Percentiles rank a stretch among this genome's conserved stretches.
These are phyloP conservation scores for Cardamine chenopodiifolia DNA, from an alignment of 345 rosid species.

Conservation along the genomic window DNA sequence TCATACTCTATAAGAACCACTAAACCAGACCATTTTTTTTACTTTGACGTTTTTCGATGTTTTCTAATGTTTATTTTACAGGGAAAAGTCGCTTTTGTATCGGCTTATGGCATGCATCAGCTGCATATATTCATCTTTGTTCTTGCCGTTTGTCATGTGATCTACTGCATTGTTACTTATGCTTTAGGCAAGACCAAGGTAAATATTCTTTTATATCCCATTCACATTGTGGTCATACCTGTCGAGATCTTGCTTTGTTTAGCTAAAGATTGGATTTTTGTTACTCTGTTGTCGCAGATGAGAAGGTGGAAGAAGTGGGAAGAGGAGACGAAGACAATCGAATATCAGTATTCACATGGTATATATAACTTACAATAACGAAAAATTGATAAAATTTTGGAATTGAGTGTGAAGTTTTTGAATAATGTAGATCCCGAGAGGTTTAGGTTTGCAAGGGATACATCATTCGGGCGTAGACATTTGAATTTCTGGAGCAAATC, in stretches of 20 bases:
- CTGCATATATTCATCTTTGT: constrained; percentile 91
- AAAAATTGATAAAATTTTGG: background rate
- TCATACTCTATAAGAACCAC: background rate
- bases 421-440: constrained; percentile 76
- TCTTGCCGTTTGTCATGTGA: constrained; percentile 75
- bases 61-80: constrained; percentile 33
- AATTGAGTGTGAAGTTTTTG: constrained; percentile 1
- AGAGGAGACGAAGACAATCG: constrained; percentile 76
- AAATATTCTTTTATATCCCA: background rate
- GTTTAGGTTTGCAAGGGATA: constrained; percentile 92
- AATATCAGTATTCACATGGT: constrained; percentile 81
- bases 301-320: constrained; percentile 91
- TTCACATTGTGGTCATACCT: background rate
- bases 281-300: constrained; percentile 54
- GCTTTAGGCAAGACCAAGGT: constrained; percentile 84
- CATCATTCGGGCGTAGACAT: constrained; percentile 93
- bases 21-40: too few relatives aligned
- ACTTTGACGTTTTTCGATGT: background rate
- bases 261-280: background rate
- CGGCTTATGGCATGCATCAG: constrained; percentile 83
- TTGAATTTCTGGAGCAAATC: constrained; percentile 65
- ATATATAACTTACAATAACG: background rate
- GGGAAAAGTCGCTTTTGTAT: constrained; percentile 86
- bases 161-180: constrained; percentile 73
- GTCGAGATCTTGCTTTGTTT: background rate